phyloP scores from a whole-genome alignment of 1,139 yeast genomes.

The Candida mesenterica region DNA sequence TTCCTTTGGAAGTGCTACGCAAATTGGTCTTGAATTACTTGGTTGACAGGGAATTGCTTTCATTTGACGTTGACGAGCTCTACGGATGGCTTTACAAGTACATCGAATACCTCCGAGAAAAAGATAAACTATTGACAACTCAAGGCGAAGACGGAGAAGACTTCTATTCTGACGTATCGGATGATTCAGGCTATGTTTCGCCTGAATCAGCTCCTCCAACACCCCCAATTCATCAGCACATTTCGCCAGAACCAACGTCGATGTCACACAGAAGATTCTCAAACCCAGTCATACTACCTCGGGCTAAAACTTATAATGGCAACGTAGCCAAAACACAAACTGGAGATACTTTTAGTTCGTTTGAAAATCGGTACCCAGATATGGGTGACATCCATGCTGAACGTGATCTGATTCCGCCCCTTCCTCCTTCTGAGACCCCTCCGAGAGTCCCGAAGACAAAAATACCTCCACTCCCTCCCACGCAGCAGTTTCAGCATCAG shows the following conservation, averaged over 20 bases:
- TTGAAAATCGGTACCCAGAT: conserved; percentile 12
- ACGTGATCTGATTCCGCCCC: not conserved
- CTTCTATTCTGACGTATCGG: conserved; percentile 1
- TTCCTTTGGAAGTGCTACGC: conserved; percentile 27
- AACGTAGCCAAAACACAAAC: not conserved
- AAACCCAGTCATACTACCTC: not conserved
- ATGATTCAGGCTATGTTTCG: not conserved
- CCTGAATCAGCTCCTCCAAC: conserved; percentile 12
- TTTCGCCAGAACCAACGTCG: conserved; percentile 1
- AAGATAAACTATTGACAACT: conserved; percentile 19
- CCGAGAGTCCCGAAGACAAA: conserved; percentile 6
- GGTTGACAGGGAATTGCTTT: conserved; percentile 28
- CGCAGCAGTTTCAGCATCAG: not conserved
- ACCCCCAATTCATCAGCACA: conserved; percentile 18
- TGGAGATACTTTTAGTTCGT: conserved; percentile 3
- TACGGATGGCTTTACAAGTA: conserved; percentile 43
- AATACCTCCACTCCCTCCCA: conserved; percentile 10
- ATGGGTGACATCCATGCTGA: not conserved
- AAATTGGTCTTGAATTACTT: conserved; percentile 32
- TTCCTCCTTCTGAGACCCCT: not conserved
- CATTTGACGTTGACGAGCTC: conserved; percentile 38
- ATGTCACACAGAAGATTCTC: not conserved
- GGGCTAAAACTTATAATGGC: not conserved
- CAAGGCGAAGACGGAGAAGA: conserved; percentile 2
- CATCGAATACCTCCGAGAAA: conserved; percentile 37